Conservation (phyloP, 1,284 basidiomycete species). For the Phenoliferia sp. region DNA sequence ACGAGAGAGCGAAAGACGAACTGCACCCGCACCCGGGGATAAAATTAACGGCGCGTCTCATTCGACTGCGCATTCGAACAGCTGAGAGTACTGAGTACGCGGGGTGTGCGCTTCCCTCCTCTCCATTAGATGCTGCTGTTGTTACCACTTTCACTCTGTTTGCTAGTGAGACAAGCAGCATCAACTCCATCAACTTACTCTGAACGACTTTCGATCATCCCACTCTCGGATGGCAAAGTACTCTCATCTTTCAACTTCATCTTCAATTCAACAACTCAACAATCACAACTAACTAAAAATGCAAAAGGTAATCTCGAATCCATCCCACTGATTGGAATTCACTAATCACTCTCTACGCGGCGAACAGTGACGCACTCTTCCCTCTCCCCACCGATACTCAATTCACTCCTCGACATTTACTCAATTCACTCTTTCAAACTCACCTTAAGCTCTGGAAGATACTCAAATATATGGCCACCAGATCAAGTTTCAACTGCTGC, state of each 20-base stretch:
- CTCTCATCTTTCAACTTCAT: constrained; percentile 77
- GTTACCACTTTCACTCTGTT: background rate
- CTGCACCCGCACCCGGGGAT: too few species aligned
- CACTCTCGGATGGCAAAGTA: constrained; percentile 78
- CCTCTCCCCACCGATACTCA: constrained; percentile 75
- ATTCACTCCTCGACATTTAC: constrained; percentile 78
- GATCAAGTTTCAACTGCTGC: background rate
- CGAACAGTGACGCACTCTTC: constrained; percentile 68
- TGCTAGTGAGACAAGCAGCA: background rate
- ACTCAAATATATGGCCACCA: constrained; percentile 24
- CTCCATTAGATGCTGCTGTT: background rate
- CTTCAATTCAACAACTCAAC: constrained; percentile 36
- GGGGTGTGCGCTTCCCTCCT: too few species aligned
- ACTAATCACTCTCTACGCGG: background rate
- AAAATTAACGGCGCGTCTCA: too few species aligned
- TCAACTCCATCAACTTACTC: constrained; percentile 20
- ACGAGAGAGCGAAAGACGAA: too few species aligned
- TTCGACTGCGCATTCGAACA: too few species aligned
- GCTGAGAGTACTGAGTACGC: too few species aligned
- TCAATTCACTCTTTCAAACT: constrained; percentile 81
- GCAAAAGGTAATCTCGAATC: too few species aligned
- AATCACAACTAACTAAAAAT: background rate
- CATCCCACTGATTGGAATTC: background rate
- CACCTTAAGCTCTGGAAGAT: constrained; percentile 38
- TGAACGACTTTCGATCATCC: constrained; percentile 67